A percentile compares a stretch with the other conserved stretches of the same genome.
These are phyloP conservation scores for Canariomyces notabilis DNA, from an alignment of 2,329 filamentous ascomycete genomes.

Conservation along the genomic window DNA sequence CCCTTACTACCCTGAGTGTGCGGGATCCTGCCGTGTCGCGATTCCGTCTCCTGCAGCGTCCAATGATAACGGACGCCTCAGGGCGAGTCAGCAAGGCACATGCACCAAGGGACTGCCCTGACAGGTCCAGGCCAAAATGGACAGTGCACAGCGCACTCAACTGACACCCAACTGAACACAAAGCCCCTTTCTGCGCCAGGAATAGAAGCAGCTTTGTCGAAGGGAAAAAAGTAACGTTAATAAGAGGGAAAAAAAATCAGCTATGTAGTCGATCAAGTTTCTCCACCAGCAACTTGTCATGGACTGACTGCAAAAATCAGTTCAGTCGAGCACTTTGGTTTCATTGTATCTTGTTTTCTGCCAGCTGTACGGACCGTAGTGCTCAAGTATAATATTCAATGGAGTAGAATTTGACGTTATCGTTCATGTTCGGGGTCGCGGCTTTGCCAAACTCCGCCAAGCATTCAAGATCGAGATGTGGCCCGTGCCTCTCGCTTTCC, in stretches of 20 bases:
- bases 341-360: no score
- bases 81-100: constrained; percentile 24
- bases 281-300: no score
- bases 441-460: background rate
- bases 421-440: background rate
- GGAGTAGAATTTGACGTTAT: background rate
- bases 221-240: no score
- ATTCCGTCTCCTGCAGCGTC: constrained; percentile 5
- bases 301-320: no score
- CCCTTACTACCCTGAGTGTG: no score
- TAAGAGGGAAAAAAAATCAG: background rate
- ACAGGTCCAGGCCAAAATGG: constrained; percentile 18
- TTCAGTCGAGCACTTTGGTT: no score
- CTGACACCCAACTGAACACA: constrained; percentile 4
- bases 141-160: constrained; percentile 1
- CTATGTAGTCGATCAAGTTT: no score
- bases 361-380: no score
- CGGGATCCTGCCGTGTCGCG: background rate
- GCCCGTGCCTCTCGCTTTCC: constrained; percentile 16
- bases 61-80: constrained; percentile 12
- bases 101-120: constrained; percentile 19
- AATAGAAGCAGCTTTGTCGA: constrained; percentile 8
- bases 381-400: no score
- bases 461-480: constrained; percentile 9
- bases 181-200: background rate